Percentiles rank a stretch among this genome's conserved stretches.
phyloP scores from a whole-genome alignment of 2,329 filamentous ascomycete genomes.

The Pseudogymnoascus sp. region DNA sequence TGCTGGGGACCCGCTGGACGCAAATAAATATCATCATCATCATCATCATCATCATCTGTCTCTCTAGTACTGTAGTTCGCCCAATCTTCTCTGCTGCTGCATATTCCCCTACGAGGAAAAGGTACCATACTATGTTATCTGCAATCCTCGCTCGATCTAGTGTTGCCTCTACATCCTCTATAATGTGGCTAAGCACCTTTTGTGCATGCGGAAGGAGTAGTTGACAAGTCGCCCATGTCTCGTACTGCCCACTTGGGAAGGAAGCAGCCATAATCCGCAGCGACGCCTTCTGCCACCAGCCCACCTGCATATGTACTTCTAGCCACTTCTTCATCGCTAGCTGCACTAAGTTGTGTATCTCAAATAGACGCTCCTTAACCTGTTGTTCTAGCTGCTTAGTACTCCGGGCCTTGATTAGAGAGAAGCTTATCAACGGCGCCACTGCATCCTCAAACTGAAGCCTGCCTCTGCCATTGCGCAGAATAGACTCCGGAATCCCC shows the following conservation, averaged over 20 bases:
- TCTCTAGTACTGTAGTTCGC: neutral
- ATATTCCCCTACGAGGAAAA: neutral
- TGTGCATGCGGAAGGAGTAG: neutral
- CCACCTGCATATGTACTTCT: slow-evolving; percentile 11
- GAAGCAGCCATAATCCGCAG: slow-evolving; percentile 15
- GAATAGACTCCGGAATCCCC: slow-evolving; percentile 17
- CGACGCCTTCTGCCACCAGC: slow-evolving; percentile 15
- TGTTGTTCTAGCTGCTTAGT: slow-evolving; percentile 10
- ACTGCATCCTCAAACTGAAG: slow-evolving; percentile 31
- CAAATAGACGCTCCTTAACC: slow-evolving; percentile 14
- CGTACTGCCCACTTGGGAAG: slow-evolving; percentile 15
- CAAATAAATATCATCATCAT: too few species aligned
- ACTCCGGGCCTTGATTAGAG: slow-evolving; percentile 26
- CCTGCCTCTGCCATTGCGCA: slow-evolving; percentile 10
- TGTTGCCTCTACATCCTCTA: neutral
- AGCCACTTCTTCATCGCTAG: slow-evolving; percentile 21
- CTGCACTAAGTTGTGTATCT: slow-evolving; percentile 19
- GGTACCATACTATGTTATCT: neutral
- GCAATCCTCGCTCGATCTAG: neutral
- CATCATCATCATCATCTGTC: too few species aligned
- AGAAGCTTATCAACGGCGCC: slow-evolving; percentile 30
- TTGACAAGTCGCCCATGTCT: too few species aligned
- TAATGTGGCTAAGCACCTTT: neutral
- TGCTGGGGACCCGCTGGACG: too few species aligned
- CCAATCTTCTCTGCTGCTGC: neutral